phyloP scores from a whole-genome alignment of 1,139 yeast genomes.

The Zygotorulaspora mrakii region DNA sequence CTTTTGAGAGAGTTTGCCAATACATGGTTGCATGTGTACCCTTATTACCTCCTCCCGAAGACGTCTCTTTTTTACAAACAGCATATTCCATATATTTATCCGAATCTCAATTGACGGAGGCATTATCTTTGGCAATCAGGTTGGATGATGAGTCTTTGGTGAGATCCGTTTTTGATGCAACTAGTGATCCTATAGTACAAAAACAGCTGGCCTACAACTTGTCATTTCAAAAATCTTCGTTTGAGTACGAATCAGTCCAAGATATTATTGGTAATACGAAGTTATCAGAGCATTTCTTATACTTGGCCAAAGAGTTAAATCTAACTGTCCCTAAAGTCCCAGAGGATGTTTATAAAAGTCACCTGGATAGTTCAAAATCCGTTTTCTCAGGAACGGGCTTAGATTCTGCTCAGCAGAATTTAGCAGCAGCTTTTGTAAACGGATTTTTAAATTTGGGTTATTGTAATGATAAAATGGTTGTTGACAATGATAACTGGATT shows the following conservation, averaged over 20 bases:
- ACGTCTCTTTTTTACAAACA: slow-evolving; percentile 76
- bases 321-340: slow-evolving; percentile 88
- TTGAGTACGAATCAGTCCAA: slow-evolving; percentile 75
- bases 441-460: slow-evolving; percentile 89
- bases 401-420: slow-evolving; percentile 91
- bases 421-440: slow-evolving; percentile 93
- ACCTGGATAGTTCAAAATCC: slow-evolving; percentile 69
- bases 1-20: slow-evolving; percentile 84
- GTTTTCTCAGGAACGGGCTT: slow-evolving; percentile 51
- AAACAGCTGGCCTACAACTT: slow-evolving; percentile 89
- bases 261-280: slow-evolving; percentile 80
- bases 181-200: slow-evolving; percentile 68
- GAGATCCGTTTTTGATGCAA: slow-evolving; percentile 70
- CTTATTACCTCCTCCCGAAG: slow-evolving; percentile 92
- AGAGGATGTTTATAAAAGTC: slow-evolving; percentile 90
- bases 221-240: slow-evolving; percentile 82
- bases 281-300: slow-evolving; percentile 73
- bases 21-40: slow-evolving; percentile 97
- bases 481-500: slow-evolving; percentile 82
- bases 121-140: slow-evolving; percentile 82
- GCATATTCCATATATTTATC: slow-evolving; percentile 85
- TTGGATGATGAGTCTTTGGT: slow-evolving; percentile 79
- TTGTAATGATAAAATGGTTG: slow-evolving; percentile 77
- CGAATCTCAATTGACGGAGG: slow-evolving; percentile 82
- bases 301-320: slow-evolving; percentile 82